phyloP scores from a whole-genome alignment of 257 asterid species.

The Scutellaria minor region DNA sequence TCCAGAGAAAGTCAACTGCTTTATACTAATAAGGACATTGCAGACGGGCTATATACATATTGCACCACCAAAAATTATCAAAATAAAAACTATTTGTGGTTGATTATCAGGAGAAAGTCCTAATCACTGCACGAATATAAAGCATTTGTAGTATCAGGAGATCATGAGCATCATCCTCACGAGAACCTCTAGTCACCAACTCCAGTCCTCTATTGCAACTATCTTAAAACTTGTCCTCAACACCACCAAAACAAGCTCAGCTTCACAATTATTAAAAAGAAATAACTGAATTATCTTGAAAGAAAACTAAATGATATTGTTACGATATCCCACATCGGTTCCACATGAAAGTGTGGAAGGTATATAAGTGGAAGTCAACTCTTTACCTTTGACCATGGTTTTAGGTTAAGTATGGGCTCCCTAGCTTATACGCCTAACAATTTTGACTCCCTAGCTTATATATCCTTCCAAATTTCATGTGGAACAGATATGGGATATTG shows the following conservation, averaged over 20 bases:
- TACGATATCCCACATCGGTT: no score
- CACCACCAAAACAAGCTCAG: constrained; percentile 5
- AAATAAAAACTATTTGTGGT: not conserved
- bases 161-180: constrained; percentile 12
- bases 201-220: constrained; percentile 6
- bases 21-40: not conserved
- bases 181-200: constrained; percentile 12
- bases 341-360: no score
- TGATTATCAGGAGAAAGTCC: not conserved
- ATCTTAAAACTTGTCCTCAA: constrained; percentile 1
- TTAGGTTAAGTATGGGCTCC: no score
- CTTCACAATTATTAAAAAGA: not conserved
- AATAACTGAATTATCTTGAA: not conserved
- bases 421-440: no score
- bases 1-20: constrained; percentile 27
- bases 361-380: no score
- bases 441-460: no score
- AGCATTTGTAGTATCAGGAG: constrained; percentile 6
- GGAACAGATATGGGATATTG: no score
- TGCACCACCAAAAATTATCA: not conserved
- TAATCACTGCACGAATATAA: constrained; percentile 5
- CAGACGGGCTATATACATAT: not conserved
- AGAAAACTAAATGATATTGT: not conserved
- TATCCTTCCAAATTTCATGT: no score
- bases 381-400: no score